Evolutionary conservation across 352 stramenopile species (phyloP), one percentile per base, ranked within the genome.

Genomic region (Phytopythium boreale): DNA sequence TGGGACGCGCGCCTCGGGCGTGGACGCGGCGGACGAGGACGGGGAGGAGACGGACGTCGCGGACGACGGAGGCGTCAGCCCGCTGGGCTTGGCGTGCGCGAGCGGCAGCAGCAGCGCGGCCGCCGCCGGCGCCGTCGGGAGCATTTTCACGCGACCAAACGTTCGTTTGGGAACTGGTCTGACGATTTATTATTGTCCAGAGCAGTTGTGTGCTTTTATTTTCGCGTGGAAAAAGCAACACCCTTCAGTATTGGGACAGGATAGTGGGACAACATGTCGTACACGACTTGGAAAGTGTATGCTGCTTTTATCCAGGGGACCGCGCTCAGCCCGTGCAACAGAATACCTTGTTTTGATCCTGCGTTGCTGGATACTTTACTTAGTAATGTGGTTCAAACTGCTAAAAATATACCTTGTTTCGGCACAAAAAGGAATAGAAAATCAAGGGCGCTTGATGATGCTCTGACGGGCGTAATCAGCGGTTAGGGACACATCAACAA

Each of bases 51-150:
- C 0, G 4, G 52, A 44, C 15, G 27, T 44, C 20, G 52, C 52
- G 31, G 52, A 43, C 34, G 31, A 39, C n/a, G n/a, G n/a, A 8
- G 20, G 31, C 20, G 27, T 14, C n/a, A 29, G 22, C 6, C 46
- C 22, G n/a, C n/a, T 15, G 22, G n/a, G 1, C 46, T 29, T 15
- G n/a, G 46, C 27, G 52, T 27, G 52, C 31, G 52, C 31, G 6
- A 59, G 52, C 52, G 52, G 52, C 52, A 39, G 52, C 52, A 59
- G 52, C 52, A 59, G 6, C 31, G 29, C 29, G 9, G 52, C 36
- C 52, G 52, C 27, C 29, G 51, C 14, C n/a, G n/a, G 9, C 26
- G 50, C 7, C 50, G 29, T 26, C 49, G 49, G 29, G 51, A 58
- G n/a, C 51, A 44, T 41, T 19, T 19, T 36, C 46, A 24, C n/a